A percentile compares a stretch with the other conserved stretches of the same genome.
These are phyloP conservation scores for Rhizopogon vulgaris DNA, from an alignment of 768 basidiomycete genomes.

Conservation along the genomic window DNA sequence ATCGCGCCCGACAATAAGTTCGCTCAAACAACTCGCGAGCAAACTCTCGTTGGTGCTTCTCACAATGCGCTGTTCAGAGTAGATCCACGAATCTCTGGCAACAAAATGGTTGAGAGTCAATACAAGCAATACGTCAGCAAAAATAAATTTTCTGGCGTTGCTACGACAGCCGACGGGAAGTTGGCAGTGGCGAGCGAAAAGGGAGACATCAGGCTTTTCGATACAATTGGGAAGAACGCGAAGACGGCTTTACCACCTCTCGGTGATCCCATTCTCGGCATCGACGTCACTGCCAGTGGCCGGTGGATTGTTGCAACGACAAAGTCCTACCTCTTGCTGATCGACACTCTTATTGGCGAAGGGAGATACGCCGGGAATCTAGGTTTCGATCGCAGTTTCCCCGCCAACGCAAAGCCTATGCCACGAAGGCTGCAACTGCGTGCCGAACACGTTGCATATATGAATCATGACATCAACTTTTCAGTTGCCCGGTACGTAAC, in stretches of 20 bases:
- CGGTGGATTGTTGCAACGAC: conserved; percentile 96
- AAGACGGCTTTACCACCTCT: conserved; percentile 95
- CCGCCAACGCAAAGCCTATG: conserved; percentile 87
- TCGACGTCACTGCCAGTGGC: conserved; percentile 92
- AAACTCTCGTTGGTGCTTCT: conserved; percentile 90
- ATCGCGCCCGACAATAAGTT: conserved; percentile 93
- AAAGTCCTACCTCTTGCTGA: conserved; percentile 86
- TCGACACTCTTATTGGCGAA: conserved; percentile 92
- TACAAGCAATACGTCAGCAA: conserved; percentile 95
- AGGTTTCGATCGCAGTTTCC: conserved; percentile 94
- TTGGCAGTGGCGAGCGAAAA: conserved; percentile 94
- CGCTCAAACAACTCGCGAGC: conserved; percentile 86
- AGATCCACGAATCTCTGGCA: conserved; percentile 90
- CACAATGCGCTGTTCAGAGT: conserved; percentile 96
- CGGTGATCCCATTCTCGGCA: conserved; percentile 90
- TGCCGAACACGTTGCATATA: conserved; percentile 90
- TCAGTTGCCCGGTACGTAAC: conserved; percentile 79
- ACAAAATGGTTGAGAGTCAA: conserved; percentile 89
- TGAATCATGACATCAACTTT: conserved; percentile 82
- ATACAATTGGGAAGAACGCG: conserved; percentile 95
- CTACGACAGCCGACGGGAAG: conserved; percentile 82
- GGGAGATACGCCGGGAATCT: conserved; percentile 76
- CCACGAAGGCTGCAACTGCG: conserved; percentile 84
- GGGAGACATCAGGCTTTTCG: conserved; percentile 93
- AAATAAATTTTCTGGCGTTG: conserved; percentile 90